phyloP scores from a whole-genome alignment of 768 basidiomycete genomes.

The Termitomyces sp. region DNA sequence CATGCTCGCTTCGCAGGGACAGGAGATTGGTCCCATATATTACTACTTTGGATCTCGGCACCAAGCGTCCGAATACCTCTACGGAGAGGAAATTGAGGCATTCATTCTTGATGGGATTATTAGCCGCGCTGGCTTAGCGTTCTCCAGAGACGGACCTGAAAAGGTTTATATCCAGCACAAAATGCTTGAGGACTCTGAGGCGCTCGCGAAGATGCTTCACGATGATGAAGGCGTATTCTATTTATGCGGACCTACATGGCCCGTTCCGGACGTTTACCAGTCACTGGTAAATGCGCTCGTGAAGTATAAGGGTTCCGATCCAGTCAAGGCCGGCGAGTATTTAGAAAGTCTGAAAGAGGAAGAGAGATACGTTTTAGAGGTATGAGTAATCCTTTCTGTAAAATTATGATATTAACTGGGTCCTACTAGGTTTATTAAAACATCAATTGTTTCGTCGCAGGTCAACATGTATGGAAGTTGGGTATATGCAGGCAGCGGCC shows the following conservation, averaged over 20 bases:
- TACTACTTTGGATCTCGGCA: constrained; percentile 99
- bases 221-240: constrained; percentile 84
- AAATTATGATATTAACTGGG: not conserved
- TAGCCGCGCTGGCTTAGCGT: constrained; percentile 89
- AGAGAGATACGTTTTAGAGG: constrained; percentile 97
- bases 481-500: not conserved
- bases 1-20: constrained; percentile 69
- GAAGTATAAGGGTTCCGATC: constrained; percentile 63
- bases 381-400: constrained; percentile 25
- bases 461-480: not conserved
- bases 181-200: constrained; percentile 87
- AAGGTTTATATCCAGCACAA: constrained; percentile 99
- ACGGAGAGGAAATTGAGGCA: constrained; percentile 94
- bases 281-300: constrained; percentile 82
- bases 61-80: constrained; percentile 93
- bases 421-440: constrained; percentile 24
- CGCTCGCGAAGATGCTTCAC: constrained; percentile 72
- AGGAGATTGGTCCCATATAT: constrained; percentile 86
- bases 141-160: constrained; percentile 88
- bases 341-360: constrained; percentile 92
- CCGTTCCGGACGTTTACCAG: constrained; percentile 97
- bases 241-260: constrained; percentile 98
- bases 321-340: constrained; percentile 69
- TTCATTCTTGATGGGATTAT: constrained; percentile 84
- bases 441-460: not conserved